Evolutionary conservation across 1,139 yeast species (phyloP), one percentile per base, ranked within the genome.

Genomic region (Kazachstania sp.): DNA sequence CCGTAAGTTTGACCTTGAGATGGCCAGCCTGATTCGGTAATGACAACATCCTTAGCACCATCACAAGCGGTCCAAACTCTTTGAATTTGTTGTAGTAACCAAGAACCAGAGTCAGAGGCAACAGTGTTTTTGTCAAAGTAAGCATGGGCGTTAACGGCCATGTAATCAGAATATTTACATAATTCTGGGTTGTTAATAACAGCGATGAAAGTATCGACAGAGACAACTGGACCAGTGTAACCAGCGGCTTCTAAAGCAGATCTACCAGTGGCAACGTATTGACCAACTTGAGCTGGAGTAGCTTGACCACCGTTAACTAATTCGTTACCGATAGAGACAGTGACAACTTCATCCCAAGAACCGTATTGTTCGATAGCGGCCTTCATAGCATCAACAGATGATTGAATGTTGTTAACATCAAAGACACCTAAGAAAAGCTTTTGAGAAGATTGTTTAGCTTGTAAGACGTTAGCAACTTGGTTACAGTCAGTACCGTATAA

Each of bases 21-120:
- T 61, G 94, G 94, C 92, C 92, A 84, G 48, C 94, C 94, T 47
- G 87, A 75, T 70, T 84, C 94, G 45, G 85, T 78, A 58, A 83
- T 78, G 57, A 81, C 67, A 45, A 81, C 78, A 37, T 65, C 57
- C 69, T 83, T 82, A 48, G 67, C 58, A 58, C 77, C 75, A 58
- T 78, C 79, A 73, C 92, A 84, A 46, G 80, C 80, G 55, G 75
- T 66, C 68, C 77, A 73, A 59, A 84, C 84, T 66, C 79, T 72
- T 60, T 79, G 72, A 61, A 84, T 81, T 70, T 83, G 88, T 54
- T 71, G 64, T 60, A 77, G 61, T 59, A 83, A 72, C 87, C 88
- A 84, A 20, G 75, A 67, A 63, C 94, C 95, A 35, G 92, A 78
- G 57, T 79, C 71, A 8, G 69, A 69, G 54, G 92, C 87, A 50